These are phyloP conservation scores for Carpinus fangiana DNA, from an alignment of 306 rosid species.

Conservation along the genomic window DNA sequence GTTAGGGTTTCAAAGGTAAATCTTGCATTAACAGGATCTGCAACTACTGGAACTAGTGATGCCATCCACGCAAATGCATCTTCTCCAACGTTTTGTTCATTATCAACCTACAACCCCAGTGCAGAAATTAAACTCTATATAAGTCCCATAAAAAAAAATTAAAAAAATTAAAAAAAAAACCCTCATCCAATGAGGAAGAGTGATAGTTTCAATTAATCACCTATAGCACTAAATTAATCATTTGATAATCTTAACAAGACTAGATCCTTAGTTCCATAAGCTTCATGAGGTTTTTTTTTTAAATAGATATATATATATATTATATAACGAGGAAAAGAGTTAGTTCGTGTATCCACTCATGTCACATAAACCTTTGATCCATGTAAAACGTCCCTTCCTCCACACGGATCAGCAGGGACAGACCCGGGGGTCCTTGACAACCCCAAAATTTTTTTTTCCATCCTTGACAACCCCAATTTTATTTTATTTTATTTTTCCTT, in stretches of 20 bases:
- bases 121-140: no score
- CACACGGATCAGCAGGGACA: no score
- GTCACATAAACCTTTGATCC: no score
- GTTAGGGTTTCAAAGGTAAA: conserved; percentile 84
- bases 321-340: no score
- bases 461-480: no score
- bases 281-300: neutral
- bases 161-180: conserved; percentile 1
- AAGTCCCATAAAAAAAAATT: conserved; percentile 2
- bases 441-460: no score
- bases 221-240: neutral
- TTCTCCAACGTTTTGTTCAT: conserved; percentile 75
- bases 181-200: neutral
- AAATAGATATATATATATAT: no score
- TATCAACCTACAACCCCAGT: conserved; percentile 47
- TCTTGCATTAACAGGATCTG: conserved; percentile 79
- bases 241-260: no score
- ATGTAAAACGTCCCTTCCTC: no score
- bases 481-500: no score
- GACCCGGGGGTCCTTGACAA: no score
- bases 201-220: neutral
- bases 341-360: no score
- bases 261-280: neutral
- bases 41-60: conserved; percentile 60
- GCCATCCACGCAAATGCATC: conserved; percentile 93